These are phyloP conservation scores for Stevia rebaudiana DNA, from an alignment of 140 eudicot genomes.

Conservation along the genomic window DNA sequence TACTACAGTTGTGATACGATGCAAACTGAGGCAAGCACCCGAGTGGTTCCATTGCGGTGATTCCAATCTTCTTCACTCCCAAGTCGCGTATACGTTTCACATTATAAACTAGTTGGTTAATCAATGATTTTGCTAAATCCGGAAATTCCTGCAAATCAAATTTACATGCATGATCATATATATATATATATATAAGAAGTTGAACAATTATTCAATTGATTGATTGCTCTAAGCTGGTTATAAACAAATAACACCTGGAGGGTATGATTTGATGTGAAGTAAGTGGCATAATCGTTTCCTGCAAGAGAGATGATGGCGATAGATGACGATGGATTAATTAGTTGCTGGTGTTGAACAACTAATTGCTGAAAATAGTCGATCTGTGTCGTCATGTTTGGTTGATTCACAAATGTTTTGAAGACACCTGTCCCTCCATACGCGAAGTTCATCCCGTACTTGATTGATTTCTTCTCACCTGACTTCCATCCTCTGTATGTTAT, in stretches of 20 bases:
- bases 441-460: conserved; percentile 54
- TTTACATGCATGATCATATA: background rate
- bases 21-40: conserved; percentile 67
- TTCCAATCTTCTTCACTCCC: conserved; percentile 51
- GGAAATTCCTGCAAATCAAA: conserved; percentile 39
- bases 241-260: conserved; percentile 28
- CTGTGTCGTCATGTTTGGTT: conserved; percentile 79
- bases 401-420: conserved; percentile 44
- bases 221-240: too few relatives aligned
- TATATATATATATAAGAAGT: too few relatives aligned
- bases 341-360: conserved; percentile 25
- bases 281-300: conserved; percentile 74
- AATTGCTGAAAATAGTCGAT: conserved; percentile 53
- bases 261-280: conserved; percentile 40
- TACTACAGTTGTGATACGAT: conserved; percentile 41
- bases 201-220: too few relatives aligned
- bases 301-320: conserved; percentile 56
- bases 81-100: conserved; percentile 39
- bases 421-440: conserved; percentile 91
- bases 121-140: conserved; percentile 33
- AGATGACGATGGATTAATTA: conserved; percentile 42
- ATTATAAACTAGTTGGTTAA: conserved; percentile 41
- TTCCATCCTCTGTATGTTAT: conserved; percentile 40
- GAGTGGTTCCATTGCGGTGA: conserved; percentile 53
- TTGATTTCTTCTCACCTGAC: conserved; percentile 25